Evolutionary conservation across 2,329 filamentous ascomycete genomes (phyloP).

Genomic region (Trichophyton benhamiae): DNA sequence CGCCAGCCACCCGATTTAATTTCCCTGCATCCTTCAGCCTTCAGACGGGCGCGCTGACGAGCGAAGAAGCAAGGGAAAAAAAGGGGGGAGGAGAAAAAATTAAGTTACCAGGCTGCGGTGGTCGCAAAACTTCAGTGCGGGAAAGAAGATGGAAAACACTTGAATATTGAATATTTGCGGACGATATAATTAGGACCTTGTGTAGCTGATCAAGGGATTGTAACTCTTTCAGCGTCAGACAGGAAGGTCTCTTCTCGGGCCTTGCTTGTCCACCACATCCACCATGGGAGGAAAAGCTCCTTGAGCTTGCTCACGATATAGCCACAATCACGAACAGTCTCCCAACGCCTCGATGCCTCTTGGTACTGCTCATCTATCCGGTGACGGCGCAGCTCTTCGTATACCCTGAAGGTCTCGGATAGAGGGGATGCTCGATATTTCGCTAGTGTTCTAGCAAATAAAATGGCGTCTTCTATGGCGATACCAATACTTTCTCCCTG

Average conservation of each 20-base stretch:
- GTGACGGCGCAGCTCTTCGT: constrained; percentile 5
- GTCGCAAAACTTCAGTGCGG: no score
- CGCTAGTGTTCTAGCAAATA: constrained; percentile 5
- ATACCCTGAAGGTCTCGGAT: constrained; percentile 1
- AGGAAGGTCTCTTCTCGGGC: constrained; percentile 1
- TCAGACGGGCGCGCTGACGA: no score
- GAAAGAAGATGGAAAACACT: background rate
- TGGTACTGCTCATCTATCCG: constrained; percentile 4
- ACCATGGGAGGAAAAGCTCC: constrained; percentile 3
- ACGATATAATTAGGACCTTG: no score
- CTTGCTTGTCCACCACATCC: constrained; percentile 5
- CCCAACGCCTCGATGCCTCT: constrained; percentile 7
- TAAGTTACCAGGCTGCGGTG: no score
- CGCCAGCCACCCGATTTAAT: no score
- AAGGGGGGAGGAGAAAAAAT: no score
- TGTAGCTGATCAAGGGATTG: background rate
- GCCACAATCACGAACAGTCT: constrained; percentile 3
- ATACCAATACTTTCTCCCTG: constrained; percentile 34
- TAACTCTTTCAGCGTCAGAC: background rate
- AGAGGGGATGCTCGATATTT: background rate
- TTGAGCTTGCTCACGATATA: constrained; percentile 8
- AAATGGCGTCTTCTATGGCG: constrained; percentile 32
- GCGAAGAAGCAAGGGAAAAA: no score
- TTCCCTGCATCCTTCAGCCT: no score
- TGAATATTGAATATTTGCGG: background rate